Evolutionary conservation across 2,329 filamentous ascomycete species (phyloP).

Genomic region (Penicillium sp.): DNA sequence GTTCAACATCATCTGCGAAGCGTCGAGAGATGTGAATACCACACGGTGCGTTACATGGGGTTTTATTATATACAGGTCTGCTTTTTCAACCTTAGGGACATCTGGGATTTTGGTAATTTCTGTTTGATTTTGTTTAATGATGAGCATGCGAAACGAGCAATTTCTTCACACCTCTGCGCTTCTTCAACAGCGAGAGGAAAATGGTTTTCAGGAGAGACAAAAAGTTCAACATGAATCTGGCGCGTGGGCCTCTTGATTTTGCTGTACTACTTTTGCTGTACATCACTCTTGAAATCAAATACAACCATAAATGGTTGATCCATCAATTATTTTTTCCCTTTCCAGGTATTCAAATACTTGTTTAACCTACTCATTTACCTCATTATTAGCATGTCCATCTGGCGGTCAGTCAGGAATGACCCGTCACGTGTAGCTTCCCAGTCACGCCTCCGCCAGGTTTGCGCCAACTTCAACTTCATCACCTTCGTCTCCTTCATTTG

Average conservation of each 20-base stretch:
- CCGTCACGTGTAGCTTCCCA: slow-evolving; percentile 5
- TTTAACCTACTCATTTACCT: neutral
- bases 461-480: neutral
- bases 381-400: neutral
- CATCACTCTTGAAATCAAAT: slow-evolving; percentile 21
- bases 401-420: neutral
- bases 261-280: slow-evolving; percentile 19
- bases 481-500: neutral
- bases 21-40: slow-evolving; percentile 32
- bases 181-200: slow-evolving; percentile 33
- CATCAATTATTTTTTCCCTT: no score
- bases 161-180: slow-evolving; percentile 27
- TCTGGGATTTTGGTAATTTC: slow-evolving; percentile 40
- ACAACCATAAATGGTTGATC: slow-evolving; percentile 6
- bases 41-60: slow-evolving; percentile 41
- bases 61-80: slow-evolving; percentile 45
- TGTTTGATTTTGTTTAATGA: slow-evolving; percentile 31
- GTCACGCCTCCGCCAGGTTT: slow-evolving; percentile 1
- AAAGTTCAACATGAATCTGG: slow-evolving; percentile 34
- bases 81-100: slow-evolving; percentile 50
- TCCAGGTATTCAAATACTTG: neutral
- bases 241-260: slow-evolving; percentile 26
- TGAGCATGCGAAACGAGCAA: slow-evolving; percentile 34
- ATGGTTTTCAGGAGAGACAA: slow-evolving; percentile 28
- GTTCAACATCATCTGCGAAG: slow-evolving; percentile 49